Percentiles rank a stretch among this genome's conserved stretches.
phyloP scores from a whole-genome alignment of 2,329 filamentous ascomycete genomes.

The Beauveria bassiana region DNA sequence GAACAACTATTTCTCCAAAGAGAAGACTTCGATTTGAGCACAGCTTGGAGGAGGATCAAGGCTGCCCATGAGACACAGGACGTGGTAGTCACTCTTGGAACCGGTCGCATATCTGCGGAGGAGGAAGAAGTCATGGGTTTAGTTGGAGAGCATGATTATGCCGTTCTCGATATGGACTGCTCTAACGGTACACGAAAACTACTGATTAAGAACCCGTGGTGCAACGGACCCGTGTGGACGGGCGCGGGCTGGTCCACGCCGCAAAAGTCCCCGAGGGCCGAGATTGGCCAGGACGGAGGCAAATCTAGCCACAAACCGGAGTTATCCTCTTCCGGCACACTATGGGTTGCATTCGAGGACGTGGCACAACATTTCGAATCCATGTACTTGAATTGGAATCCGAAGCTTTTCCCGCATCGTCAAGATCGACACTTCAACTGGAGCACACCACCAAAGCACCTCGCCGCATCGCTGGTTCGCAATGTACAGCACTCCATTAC shows the following conservation, averaged over 20 bases:
- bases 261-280: constrained; percentile 7
- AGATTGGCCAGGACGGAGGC: not conserved
- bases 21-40: constrained; percentile 68
- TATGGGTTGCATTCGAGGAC: constrained; percentile 88
- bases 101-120: constrained; percentile 66
- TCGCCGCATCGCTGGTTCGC: constrained; percentile 49
- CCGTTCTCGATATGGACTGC: constrained; percentile 70
- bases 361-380: constrained; percentile 90
- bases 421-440: constrained; percentile 89
- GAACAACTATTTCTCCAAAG: constrained; percentile 87
- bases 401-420: constrained; percentile 68
- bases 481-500: constrained; percentile 67
- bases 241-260: constrained; percentile 26
- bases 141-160: constrained; percentile 89
- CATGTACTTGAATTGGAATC: constrained; percentile 97
- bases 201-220: constrained; percentile 94
- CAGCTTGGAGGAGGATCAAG: constrained; percentile 71
- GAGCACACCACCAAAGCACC: constrained; percentile 49
- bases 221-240: constrained; percentile 68
- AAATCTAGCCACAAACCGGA: not conserved
- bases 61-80: constrained; percentile 69
- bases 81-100: constrained; percentile 83
- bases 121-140: constrained; percentile 78
- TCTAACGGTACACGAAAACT: constrained; percentile 55
- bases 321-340: constrained; percentile 54